phyloP scores from a whole-genome alignment of 495 filamentous ascomycete species.

The Xylaria sp. region DNA sequence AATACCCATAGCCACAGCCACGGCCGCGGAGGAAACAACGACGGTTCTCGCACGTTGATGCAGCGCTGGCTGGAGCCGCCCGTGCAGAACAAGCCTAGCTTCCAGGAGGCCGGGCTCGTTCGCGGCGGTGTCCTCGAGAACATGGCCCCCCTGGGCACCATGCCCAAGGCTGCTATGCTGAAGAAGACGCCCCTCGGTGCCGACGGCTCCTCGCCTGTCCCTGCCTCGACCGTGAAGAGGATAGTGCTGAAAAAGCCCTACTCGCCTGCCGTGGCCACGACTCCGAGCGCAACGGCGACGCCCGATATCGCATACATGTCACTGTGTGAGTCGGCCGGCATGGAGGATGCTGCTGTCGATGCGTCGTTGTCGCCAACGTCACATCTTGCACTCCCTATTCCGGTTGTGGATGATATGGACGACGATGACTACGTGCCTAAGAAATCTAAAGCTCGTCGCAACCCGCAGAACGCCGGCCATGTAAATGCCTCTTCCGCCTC shows the following conservation, averaged over 20 bases:
- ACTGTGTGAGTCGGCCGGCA: constrained; percentile 5
- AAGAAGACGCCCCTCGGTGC: constrained; percentile 45
- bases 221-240: constrained; percentile 40
- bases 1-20: constrained; percentile 23
- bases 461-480: constrained; percentile 7
- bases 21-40: constrained; percentile 42
- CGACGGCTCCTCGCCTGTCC: constrained; percentile 32
- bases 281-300: constrained; percentile 23
- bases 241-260: constrained; percentile 51
- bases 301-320: constrained; percentile 20
- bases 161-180: constrained; percentile 59
- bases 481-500: constrained; percentile 16
- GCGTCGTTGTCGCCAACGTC: constrained; percentile 34
- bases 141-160: constrained; percentile 72
- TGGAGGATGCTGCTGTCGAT: constrained; percentile 14
- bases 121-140: constrained; percentile 69
- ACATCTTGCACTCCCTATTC: constrained; percentile 28
- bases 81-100: constrained; percentile 71
- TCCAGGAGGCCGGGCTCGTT: constrained; percentile 68
- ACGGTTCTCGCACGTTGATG: constrained; percentile 49
- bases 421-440: constrained; percentile 41
- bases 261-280: constrained; percentile 22
- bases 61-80: constrained; percentile 76
- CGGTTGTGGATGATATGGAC: constrained; percentile 25
- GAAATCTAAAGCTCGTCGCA: constrained; percentile 34